These are phyloP conservation scores for Fusarium sp. DNA, from an alignment of 2,329 filamentous ascomycete genomes.

Conservation along the genomic window DNA sequence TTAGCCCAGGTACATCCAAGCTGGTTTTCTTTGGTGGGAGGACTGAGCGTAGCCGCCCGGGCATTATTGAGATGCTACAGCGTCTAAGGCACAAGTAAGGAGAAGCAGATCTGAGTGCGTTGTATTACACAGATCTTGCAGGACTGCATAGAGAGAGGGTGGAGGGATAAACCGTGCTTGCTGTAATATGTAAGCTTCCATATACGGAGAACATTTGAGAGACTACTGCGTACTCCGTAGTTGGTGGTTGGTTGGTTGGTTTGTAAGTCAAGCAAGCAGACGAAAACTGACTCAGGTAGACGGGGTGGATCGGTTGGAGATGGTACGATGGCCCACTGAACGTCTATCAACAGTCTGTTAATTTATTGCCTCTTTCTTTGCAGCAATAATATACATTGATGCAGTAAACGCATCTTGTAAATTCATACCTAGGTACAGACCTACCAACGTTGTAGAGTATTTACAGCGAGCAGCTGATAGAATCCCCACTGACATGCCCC, in stretches of 20 bases:
- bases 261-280: slow-evolving; percentile 11
- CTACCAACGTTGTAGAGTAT: not conserved
- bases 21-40: slow-evolving; percentile 13
- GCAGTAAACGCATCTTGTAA: not conserved
- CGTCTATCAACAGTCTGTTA: not conserved
- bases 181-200: slow-evolving; percentile 4
- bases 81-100: slow-evolving; percentile 1
- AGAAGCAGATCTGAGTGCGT: not conserved
- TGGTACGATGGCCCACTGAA: not conserved
- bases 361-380: not conserved
- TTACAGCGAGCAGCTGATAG: not conserved
- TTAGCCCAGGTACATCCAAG: slow-evolving; percentile 23
- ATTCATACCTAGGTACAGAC: not conserved
- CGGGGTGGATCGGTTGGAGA: not conserved
- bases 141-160: not conserved
- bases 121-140: not conserved
- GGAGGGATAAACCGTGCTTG: not conserved
- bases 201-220: slow-evolving; percentile 29
- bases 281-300: slow-evolving; percentile 32
- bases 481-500: not conserved
- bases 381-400: not conserved
- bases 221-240: not conserved
- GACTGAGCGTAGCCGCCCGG: slow-evolving; percentile 24
- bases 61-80: slow-evolving; percentile 15
- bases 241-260: not conserved